Base-by-base conservation (phyloP, 2,329 filamentous ascomycete species). In the Penicillium italicum region DNA sequence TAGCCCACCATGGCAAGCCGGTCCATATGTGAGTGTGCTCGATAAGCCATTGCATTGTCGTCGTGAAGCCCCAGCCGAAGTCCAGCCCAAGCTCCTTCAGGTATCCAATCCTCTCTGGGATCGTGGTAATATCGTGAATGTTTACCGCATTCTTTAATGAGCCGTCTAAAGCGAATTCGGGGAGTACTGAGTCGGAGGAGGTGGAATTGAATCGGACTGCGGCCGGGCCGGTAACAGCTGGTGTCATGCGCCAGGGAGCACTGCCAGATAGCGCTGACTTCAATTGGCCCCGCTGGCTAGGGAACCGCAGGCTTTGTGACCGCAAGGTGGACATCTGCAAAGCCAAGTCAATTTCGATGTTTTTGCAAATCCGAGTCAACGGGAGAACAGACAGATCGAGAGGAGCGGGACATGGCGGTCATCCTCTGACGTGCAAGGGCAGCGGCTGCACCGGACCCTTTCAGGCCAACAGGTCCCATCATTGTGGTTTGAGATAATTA, bases 51-150 rank as follows among this genome's bases (percentile, higher is more conserved):
- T 97, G 82, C 72, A 94, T 85, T 16, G 84, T 62, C 4, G 86
- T 77, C 0, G 91, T 90, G 5, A 89, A 84, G 16, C 93, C 93
- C 78, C 79, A 92, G 69, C 93, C 91, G 67, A 88, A 97, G 66
- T 97, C 90, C 22, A 99, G 78, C 4, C 94, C 94, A 11, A 97
- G 79, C 7, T 85, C 81, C 64, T 89, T 84, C 56, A 99, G 79
- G 68, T 92, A 97, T 59, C 94, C 94, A 56, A 96, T 83, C 48
- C 85, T 80, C 67, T 93, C 88, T 34, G 88, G 85, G 60, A 91
- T 83, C 59, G 82, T 76, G 57, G 85, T 79, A 41, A 79, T 66
- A 55, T 69, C 71, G 30, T 67, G 48, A 49, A 73, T 54, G 58
- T 73, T 69, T 20, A 62, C 55, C 30, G 63, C 44, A 10, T 65